Percentiles rank a stretch among this genome's conserved stretches.
These are phyloP conservation scores for Epichloe aotearoae DNA, from an alignment of 2,329 filamentous ascomycete genomes.

Conservation along the genomic window DNA sequence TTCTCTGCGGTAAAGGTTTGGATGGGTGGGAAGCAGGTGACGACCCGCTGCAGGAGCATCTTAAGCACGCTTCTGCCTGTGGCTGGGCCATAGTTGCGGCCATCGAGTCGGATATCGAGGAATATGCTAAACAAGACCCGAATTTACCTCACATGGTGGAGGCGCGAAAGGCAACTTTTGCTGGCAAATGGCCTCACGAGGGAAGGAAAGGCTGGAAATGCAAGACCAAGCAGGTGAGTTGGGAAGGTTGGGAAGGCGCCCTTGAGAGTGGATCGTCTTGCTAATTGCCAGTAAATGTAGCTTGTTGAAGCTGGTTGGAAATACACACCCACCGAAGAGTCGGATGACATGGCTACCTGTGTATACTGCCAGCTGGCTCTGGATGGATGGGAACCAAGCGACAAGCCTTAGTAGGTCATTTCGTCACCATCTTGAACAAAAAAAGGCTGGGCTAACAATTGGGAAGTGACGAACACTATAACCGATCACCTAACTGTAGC, in stretches of 20 bases:
- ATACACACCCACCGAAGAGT: conserved; percentile 73
- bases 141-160: conserved; percentile 55
- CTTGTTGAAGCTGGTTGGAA: conserved; percentile 90
- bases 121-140: conserved; percentile 60
- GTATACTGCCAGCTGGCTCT: conserved; percentile 80
- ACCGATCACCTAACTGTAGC: conserved; percentile 62
- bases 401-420: conserved; percentile 64
- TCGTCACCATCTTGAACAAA: background rate
- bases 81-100: conserved; percentile 70
- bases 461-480: conserved; percentile 68
- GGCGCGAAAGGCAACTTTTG: conserved; percentile 74
- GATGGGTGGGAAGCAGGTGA: conserved; percentile 90
- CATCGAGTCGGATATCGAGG: conserved; percentile 47
- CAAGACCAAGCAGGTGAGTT: conserved; percentile 67
- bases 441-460: conserved; percentile 11
- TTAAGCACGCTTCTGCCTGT: conserved; percentile 70
- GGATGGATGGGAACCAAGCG: conserved; percentile 87
- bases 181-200: conserved; percentile 79
- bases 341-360: conserved; percentile 81
- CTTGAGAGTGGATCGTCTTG: background rate
- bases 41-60: conserved; percentile 69
- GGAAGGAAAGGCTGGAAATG: conserved; percentile 78
- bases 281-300: conserved; percentile 26
- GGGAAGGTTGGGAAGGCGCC: conserved; percentile 6
- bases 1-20: conserved; percentile 69